Base-by-base conservation (phyloP, 1,284 basidiomycete species). In the Cutaneotrichosporon sp. region DNA sequence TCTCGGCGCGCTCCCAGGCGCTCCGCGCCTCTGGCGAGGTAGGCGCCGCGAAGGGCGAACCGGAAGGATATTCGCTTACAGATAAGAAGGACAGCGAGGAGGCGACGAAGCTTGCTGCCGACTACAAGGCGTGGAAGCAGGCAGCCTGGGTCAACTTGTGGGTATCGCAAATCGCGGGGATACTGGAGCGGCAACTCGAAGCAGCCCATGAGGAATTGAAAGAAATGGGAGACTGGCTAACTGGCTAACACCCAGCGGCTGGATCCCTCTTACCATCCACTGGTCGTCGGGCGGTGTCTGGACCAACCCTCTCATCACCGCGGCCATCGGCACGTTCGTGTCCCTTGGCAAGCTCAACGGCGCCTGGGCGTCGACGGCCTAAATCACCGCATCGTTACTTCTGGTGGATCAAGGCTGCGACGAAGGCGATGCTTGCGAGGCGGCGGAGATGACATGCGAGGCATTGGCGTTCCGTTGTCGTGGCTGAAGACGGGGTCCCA, bases 261-360 rank as follows among this genome's bases (percentile, higher is more conserved):
- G 71, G 46, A 65, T 71, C 8, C 74, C 74, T 2, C 58, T 75
- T 33, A 75, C 74, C 0, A 37, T 73, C 22, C 74, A 75, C 54
- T 75, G 74, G 74, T 68, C 66, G 4, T 59, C 61, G 9, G 66
- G 66, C 22, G 70, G 68, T 3, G 55, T 73, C 9, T 75, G 74
- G 74, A 47, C 61, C 14, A 67, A 58, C 49, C 67, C 68, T 3
- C 57, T 67, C 25, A 60, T 68, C 42, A 67, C 68, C 1, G 61
- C 62, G 16, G 51, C 52, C 6, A 61, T 72, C 22, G 71, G 71
- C 19, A 35, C 54, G 22, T 42, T 33, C 22, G 48, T 59, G 25
- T 41, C 48, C n/a, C 29, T 26, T 34, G 47, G 45, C 51, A 59
- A 59, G 57, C 34, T 49, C 29, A 42, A 41, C 34, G 54, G 35